A percentile compares a stretch with the other conserved stretches of the same genome.
Evolutionary conservation across 176 grass and related monocot genomes (phyloP).

Genomic region (Lolium multiflorum): DNA sequence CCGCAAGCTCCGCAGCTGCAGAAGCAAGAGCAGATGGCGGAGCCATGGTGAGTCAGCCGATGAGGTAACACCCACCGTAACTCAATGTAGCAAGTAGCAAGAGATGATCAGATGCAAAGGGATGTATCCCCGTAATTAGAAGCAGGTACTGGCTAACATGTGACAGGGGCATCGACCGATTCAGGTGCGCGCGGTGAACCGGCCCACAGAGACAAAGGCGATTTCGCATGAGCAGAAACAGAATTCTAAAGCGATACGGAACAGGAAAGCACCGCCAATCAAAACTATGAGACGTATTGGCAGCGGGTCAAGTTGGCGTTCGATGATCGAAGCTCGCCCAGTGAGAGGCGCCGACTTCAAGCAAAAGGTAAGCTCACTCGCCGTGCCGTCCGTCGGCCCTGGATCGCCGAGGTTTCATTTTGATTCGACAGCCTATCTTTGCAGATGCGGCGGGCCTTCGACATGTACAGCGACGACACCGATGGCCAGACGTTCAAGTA

Average conservation of each 20-base stretch:
- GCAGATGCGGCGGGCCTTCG: no score
- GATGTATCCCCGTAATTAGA: neutral
- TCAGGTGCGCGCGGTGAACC: neutral
- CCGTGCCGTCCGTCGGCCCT: no score
- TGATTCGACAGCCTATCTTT: no score
- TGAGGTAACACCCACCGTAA: neutral
- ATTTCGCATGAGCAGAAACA: neutral
- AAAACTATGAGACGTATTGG: no score
- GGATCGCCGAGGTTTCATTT: no score
- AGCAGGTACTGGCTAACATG: neutral
- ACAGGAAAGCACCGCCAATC: no score
- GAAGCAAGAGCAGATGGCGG: conserved; percentile 20
- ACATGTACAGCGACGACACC: no score
- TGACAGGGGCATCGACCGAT: neutral
- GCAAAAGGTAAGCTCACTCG: no score
- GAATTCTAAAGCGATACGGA: neutral
- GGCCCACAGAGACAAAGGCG: neutral
- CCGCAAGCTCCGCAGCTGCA: conserved; percentile 78
- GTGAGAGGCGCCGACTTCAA: no score
- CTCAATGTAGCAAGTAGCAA: neutral
- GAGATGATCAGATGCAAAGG: neutral
- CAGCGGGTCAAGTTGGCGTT: no score
- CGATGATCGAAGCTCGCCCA: no score
- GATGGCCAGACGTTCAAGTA: no score
- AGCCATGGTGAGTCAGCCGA: neutral